Base-by-base conservation (phyloP, 2,329 filamentous ascomycete species). In the Malbranchea cinnamomea region DNA sequence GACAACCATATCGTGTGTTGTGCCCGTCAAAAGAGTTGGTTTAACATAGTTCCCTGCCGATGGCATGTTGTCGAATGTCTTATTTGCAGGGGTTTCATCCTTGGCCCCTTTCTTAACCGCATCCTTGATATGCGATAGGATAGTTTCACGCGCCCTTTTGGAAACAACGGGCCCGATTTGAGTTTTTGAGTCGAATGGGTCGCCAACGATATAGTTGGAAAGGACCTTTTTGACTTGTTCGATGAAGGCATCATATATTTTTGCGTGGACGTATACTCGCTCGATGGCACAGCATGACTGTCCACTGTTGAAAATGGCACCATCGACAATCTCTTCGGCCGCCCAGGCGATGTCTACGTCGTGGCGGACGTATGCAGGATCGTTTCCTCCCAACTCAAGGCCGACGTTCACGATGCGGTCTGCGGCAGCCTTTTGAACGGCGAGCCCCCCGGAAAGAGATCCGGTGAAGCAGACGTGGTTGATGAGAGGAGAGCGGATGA, bases 231-330 rank as follows among this genome's bases (percentile, higher is more conserved):
- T 80, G 8, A 82, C 66, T 4, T 78, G 81, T 30, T 71, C 64
- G 30, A 94, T 66, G 46, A 95, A 94, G 8, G 70, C 60, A 46
- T 92, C 83, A 52, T 94, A 74, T 28, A 95, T 71, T 43, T 71
- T 74, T 48, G 80, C 78, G 46, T 89, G 74, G 4, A 95, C 85
- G 47, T 95, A 95, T 12, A 95, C 73, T 19, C 87, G 69, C 60
- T 95, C 87, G 31, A 95, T 66, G 14, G 83, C 80, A 57, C 87
- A 95, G 64, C 87, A 95, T 52, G 83, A 92, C 62, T 95, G 87
- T n/a, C 87, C 87, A 30, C 85, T 93, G 61, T 95, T 95, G 67
- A 95, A 95, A 34, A 95, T 65, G n/a, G 84, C 77, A 12, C 87
- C 87, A 44, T 95, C 87, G 9, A 95, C 83, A 45, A 95, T 89